Conservation (phyloP, 352 stramenopile genomes). For the Phytophthora tentaculata region DNA sequence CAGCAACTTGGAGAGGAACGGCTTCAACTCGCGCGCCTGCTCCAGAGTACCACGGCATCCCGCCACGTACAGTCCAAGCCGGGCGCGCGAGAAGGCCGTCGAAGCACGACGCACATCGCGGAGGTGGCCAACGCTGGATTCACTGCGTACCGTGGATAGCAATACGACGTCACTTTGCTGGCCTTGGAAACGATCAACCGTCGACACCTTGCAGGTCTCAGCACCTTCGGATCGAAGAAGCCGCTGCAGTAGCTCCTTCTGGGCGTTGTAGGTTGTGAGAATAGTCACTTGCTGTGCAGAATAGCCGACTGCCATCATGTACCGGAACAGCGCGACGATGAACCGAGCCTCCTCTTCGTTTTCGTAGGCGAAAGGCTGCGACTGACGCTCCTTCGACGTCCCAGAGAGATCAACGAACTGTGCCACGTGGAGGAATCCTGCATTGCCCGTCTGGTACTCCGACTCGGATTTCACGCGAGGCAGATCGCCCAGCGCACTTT, state of each 20-base stretch:
- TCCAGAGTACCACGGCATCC: slow-evolving; percentile 75
- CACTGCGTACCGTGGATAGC: slow-evolving; percentile 94
- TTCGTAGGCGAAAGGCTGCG: slow-evolving; percentile 91
- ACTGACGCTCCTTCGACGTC: slow-evolving; percentile 62
- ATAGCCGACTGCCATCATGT: slow-evolving; percentile 94
- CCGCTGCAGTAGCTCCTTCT: slow-evolving; percentile 92
- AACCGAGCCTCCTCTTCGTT: slow-evolving; percentile 97
- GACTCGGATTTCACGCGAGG: slow-evolving; percentile 18
- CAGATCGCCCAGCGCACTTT: slow-evolving; percentile 35
- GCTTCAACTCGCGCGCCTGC: slow-evolving; percentile 74
- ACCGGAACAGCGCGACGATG: slow-evolving; percentile 92
- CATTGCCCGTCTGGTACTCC: slow-evolving; percentile 76
- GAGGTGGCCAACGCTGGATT: slow-evolving; percentile 84
- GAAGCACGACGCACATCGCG: slow-evolving; percentile 93
- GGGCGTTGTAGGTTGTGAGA: slow-evolving; percentile 95
- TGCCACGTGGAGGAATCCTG: slow-evolving; percentile 88
- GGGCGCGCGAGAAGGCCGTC: slow-evolving; percentile 91
- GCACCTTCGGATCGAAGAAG: slow-evolving; percentile 61
- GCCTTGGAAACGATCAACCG: slow-evolving; percentile 96
- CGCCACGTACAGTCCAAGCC: slow-evolving; percentile 95
- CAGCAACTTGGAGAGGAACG: slow-evolving; percentile 48
- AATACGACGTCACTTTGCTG: slow-evolving; percentile 97
- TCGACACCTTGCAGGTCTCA: slow-evolving; percentile 71
- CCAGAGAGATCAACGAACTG: slow-evolving; percentile 90
- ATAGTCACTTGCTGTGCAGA: slow-evolving; percentile 92